Percentiles rank a stretch among this genome's conserved stretches.
These are phyloP conservation scores for Chlorella sp. DNA, from an alignment of 139 green algal species.

Conservation along the genomic window DNA sequence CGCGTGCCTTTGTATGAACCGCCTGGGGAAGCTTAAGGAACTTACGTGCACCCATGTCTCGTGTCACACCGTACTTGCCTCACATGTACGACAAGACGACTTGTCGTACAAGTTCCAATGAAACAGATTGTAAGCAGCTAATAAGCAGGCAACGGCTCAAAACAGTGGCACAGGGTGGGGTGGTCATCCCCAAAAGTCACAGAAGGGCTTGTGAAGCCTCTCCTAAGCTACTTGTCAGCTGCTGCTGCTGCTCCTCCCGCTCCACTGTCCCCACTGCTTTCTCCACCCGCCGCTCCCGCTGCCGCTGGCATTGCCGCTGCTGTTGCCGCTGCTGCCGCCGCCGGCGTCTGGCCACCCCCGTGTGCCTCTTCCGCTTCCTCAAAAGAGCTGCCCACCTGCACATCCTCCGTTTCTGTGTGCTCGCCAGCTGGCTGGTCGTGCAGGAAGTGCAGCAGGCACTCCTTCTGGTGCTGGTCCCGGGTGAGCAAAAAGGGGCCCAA, in stretches of 20 bases:
- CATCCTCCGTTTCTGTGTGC: slow-evolving; percentile 19
- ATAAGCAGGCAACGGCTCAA: too few species aligned
- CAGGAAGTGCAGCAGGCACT: slow-evolving; percentile 49
- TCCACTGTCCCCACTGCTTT: too few species aligned
- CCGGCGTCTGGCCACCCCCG: neutral
- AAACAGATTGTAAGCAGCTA: too few species aligned
- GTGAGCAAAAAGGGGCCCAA: slow-evolving; percentile 65
- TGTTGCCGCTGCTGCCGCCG: neutral
- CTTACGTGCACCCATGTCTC: too few species aligned
- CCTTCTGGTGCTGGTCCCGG: slow-evolving; percentile 33
- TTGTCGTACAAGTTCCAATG: too few species aligned
- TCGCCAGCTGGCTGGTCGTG: slow-evolving; percentile 54
- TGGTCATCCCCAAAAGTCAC: too few species aligned
- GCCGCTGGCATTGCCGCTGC: neutral
- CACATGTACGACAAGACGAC: too few species aligned
- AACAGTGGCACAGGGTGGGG: too few species aligned
- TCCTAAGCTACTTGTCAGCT: too few species aligned
- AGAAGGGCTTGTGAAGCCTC: too few species aligned
- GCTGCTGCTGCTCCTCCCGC: too few species aligned
- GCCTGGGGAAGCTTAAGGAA: neutral
- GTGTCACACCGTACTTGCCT: too few species aligned
- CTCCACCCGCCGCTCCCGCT: neutral
- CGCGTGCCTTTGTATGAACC: neutral
- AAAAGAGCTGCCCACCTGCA: slow-evolving; percentile 32
- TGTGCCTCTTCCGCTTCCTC: neutral